Conservation (phyloP, 2,329 filamentous ascomycete genomes). For the Colletotrichum sp. region DNA sequence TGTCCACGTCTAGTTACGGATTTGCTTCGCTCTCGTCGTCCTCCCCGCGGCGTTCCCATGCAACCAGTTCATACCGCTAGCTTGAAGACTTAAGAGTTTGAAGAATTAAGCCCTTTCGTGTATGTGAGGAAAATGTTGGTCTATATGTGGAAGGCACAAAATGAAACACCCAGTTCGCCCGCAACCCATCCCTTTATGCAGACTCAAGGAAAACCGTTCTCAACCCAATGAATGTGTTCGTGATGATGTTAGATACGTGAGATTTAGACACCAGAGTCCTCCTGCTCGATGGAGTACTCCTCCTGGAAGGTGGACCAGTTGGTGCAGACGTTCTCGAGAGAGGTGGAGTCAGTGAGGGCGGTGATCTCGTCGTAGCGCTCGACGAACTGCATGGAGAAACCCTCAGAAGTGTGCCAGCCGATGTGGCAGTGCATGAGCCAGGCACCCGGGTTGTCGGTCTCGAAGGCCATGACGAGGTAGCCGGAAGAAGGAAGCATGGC, state of each 20-base stretch:
- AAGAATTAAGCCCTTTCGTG: background rate
- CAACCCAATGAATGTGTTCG: background rate
- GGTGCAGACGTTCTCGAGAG: conserved; percentile 11
- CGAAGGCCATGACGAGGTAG: conserved; percentile 54
- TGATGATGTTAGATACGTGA: background rate
- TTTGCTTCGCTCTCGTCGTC: background rate
- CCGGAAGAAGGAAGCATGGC: conserved; percentile 50
- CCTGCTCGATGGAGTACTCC: conserved; percentile 17
- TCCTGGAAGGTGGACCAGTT: conserved; percentile 18
- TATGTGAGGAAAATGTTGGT: background rate
- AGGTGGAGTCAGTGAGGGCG: conserved; percentile 15
- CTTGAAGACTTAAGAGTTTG: background rate
- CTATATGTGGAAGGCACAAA: background rate
- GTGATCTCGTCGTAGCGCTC: conserved; percentile 22
- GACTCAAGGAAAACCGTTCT: background rate
- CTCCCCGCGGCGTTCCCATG: background rate
- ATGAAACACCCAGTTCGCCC: background rate
- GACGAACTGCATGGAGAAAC: conserved; percentile 28
- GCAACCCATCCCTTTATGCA: background rate
- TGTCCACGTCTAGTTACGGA: background rate
- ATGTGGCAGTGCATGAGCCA: conserved; percentile 56
- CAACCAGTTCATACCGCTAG: background rate
- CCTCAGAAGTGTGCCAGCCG: conserved; percentile 25
- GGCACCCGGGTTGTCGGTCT: conserved; percentile 52
- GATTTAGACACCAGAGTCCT: conserved; percentile 26